Evolutionary conservation across 257 asterid species (phyloP).

Genomic region (Knoxia roxburghii): DNA sequence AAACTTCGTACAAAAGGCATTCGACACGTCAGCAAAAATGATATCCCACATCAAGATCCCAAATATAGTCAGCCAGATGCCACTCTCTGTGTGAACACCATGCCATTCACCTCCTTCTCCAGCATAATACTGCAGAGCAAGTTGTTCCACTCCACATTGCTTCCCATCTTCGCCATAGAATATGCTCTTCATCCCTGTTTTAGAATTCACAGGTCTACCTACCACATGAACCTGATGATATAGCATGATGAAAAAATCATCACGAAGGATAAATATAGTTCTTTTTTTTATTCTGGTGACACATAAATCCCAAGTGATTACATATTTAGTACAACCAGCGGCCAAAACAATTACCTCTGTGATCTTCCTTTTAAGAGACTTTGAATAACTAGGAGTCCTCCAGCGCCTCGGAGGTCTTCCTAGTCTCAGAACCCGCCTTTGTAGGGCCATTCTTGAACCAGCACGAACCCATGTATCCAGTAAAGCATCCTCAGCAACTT

Average conservation of each 20-base stretch:
- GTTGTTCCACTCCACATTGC: conserved; percentile 83
- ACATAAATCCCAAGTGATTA: neutral
- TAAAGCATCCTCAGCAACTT: conserved; percentile 74
- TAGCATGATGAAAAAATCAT: neutral
- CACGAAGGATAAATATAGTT: neutral
- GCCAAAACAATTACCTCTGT: conserved; percentile 46
- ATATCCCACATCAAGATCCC: conserved; percentile 92
- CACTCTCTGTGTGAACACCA: conserved; percentile 90
- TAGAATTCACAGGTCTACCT: conserved; percentile 76
- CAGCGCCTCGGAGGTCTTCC: conserved; percentile 99
- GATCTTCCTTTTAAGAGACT: conserved; percentile 61
- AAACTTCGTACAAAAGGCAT: conserved; percentile 73
- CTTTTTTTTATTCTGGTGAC: neutral
- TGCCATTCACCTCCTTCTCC: conserved; percentile 93
- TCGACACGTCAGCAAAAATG: conserved; percentile 75
- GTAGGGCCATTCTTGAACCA: conserved; percentile 82
- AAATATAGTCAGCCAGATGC: conserved; percentile 89
- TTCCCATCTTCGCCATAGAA: conserved; percentile 86
- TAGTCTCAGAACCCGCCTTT: conserved; percentile 68
- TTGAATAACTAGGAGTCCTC: conserved; percentile 68
- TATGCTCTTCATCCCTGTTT: conserved; percentile 67
- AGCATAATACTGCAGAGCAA: conserved; percentile 83
- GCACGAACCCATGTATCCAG: conserved; percentile 91
- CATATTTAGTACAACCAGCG: neutral
- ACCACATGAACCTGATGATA: conserved; percentile 57